These are phyloP conservation scores for Entophlyctis luteolus DNA, from an alignment of 192 early-diverging fungal genomes.

Conservation along the genomic window DNA sequence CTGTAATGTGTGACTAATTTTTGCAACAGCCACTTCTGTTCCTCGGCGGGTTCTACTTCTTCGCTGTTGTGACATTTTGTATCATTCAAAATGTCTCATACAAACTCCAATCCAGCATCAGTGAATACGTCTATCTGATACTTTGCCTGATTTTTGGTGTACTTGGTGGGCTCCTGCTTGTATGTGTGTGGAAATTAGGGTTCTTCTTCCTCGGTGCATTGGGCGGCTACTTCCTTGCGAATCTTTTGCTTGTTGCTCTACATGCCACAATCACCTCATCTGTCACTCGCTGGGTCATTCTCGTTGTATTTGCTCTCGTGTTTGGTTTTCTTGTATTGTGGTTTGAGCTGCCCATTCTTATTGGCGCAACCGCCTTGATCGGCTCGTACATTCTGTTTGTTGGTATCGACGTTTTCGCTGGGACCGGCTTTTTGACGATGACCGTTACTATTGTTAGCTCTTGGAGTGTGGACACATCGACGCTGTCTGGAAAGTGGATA, in stretches of 20 bases:
- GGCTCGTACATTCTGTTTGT: conserved; percentile 51
- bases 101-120: conserved; percentile 38
- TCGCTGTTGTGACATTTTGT: conserved; percentile 43
- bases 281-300: not conserved
- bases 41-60: conserved; percentile 69
- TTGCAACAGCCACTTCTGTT: conserved; percentile 71
- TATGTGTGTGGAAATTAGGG: conserved; percentile 69
- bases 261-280: too few species aligned
- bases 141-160: conserved; percentile 60
- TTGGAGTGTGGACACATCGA: not conserved
- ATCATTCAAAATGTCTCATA: conserved; percentile 46
- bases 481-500: not conserved
- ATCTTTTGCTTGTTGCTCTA: conserved; percentile 73
- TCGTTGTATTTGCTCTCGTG: not conserved
- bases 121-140: conserved; percentile 53
- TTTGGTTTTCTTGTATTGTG: conserved; percentile 25
- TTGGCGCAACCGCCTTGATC: conserved; percentile 46
- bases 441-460: not conserved
- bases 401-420: conserved; percentile 53
- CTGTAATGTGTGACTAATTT: too few species aligned
- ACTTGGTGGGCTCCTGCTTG: conserved; percentile 58
- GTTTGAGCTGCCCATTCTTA: conserved; percentile 26
- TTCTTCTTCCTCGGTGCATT: conserved; percentile 73
- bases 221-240: conserved; percentile 70
- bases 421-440: conserved; percentile 43